Evolutionary conservation across 805 yeast species (phyloP), one percentile per base, ranked within the genome.

Genomic region (Yamadazyma sp.): DNA sequence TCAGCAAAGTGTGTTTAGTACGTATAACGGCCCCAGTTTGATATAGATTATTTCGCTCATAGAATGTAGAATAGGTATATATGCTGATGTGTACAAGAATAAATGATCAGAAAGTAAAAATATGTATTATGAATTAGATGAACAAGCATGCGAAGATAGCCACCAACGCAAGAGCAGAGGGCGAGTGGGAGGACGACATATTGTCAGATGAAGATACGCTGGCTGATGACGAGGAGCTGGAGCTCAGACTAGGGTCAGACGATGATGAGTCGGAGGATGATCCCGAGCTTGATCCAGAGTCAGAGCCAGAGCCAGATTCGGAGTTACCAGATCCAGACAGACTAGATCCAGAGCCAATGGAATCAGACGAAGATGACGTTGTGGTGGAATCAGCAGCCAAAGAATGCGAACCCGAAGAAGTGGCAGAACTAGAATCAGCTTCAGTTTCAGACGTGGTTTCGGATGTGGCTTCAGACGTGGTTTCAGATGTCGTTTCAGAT

Each of bases 11-110:
- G 32, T 18, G 15, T 24, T 29, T 12, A 40, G 31, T 22, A 35
- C 35, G 13, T 43, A 46, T 27, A 43, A 46, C 25, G 47, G 47
- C 14, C 47, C 47, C 10, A 46, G 50, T 28, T 41, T 46, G 25
- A 46, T 46, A 25, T 46, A 46, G 40, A 19, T 14, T 23, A 15
- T 12, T 5, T 15, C 5, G 19, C 12, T 11, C 18, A 28, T 28
- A 8, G 11, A 23, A 16, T 17, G 22, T 16, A 33, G 20, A 33
- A 12, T 24, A 13, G 14, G 26, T 13, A 10, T 18, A 8, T 16
- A 11, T 18, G n/a, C 8, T 6, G 12, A 12, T 21, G 4, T 10
- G n/a, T 8, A 30, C 16, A 15, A 19, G 16, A 19, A 30, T 30
- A 19, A 9, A 16, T 10, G 20, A 16, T 14, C 14, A 28, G 17